A percentile compares a stretch with the other conserved stretches of the same genome.
These are phyloP conservation scores for Xylaria polymorpha DNA, from an alignment of 2,329 filamentous ascomycete species.

Conservation along the genomic window DNA sequence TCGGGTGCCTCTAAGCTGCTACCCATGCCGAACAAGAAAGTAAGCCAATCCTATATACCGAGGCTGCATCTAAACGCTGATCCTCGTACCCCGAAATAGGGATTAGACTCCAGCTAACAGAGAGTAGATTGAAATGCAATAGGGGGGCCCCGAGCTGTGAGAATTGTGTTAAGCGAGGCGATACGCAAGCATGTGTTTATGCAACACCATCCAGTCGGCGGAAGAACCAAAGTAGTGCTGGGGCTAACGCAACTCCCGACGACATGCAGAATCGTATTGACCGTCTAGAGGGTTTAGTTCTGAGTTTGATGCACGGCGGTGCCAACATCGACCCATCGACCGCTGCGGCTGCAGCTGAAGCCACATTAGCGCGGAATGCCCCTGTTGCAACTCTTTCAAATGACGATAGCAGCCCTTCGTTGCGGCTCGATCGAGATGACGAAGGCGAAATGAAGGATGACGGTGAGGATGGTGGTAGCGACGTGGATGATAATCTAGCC, in stretches of 20 bases:
- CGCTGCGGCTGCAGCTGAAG: slow-evolving; percentile 50
- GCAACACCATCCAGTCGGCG: slow-evolving; percentile 77
- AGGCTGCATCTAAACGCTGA: slow-evolving; percentile 32
- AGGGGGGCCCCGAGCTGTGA: slow-evolving; percentile 84
- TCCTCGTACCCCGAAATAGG: slow-evolving; percentile 36
- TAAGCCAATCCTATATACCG: slow-evolving; percentile 57
- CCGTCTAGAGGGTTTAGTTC: slow-evolving; percentile 88
- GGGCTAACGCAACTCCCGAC: slow-evolving; percentile 74
- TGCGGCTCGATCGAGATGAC: slow-evolving; percentile 66
- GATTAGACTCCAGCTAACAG: slow-evolving; percentile 49
- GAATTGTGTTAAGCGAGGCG: slow-evolving; percentile 90
- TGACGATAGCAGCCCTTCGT: slow-evolving; percentile 59
- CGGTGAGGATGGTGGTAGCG: slow-evolving; percentile 72
- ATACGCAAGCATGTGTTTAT: slow-evolving; percentile 85
- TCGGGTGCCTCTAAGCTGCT: slow-evolving; percentile 89
- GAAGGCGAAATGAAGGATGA: slow-evolving; percentile 63
- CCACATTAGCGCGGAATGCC: slow-evolving; percentile 46
- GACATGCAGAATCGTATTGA: slow-evolving; percentile 99
- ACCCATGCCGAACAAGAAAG: slow-evolving; percentile 92
- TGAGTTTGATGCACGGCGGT: slow-evolving; percentile 94
- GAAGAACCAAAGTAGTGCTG: slow-evolving; percentile 71
- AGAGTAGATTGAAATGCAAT: slow-evolving; percentile 78
- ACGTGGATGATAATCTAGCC: slow-evolving; percentile 74
- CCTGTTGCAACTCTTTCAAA: slow-evolving; percentile 50
- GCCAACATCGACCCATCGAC: slow-evolving; percentile 59